Evolutionary conservation across 2,329 filamentous ascomycete genomes (phyloP), one percentile per base, ranked within the genome.

Genomic region (Capronia americana): DNA sequence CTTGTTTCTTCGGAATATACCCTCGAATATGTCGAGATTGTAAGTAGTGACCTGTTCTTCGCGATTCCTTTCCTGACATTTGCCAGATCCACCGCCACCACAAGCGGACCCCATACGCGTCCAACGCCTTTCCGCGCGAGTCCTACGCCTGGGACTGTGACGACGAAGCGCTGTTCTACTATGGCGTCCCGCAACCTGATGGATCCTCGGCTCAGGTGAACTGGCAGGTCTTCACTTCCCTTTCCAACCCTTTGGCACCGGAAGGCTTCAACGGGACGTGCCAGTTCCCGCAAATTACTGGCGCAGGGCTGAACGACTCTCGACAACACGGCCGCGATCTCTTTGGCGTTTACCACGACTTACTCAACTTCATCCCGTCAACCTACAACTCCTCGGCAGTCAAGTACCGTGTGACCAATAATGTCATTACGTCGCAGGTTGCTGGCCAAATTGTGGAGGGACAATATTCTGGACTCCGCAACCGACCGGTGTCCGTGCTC

Each of bases 351-450:
- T 95, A 96, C 74, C 86, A 89, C 72, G 85, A 87, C 68, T 79
- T 91, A 4, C 82, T 95, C 0, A 74, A 79, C 1, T 91, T 94
- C 75, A 79, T 95, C 1, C 91, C 91, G 0, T 67, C 75, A 5
- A 78, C 79, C 3, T 77, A 82, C 44, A 73, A 79, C 32, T 71
- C 77, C 12, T 75, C 83, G 30, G 81, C 80, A 17, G 82, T 91
- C 38, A 78, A 77, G 57, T 94, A 89, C 77, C 85, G 91, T 61
- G 91, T 94, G 11, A 93, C 92, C 0, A 91, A 91, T 75, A 95
- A 95, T 77, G 83, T 88, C 58, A 94, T 96, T 74, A 95, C 92
- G 1, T 90, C 87, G 73, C 90, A 95, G 77, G 91, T 94, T 17
- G 90, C 90, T 11, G 86, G 89, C 63, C 92, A 92, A 86, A 77